phyloP scores from a whole-genome alignment of 2,329 filamentous ascomycete species.

The Niveomyces coronatus region DNA sequence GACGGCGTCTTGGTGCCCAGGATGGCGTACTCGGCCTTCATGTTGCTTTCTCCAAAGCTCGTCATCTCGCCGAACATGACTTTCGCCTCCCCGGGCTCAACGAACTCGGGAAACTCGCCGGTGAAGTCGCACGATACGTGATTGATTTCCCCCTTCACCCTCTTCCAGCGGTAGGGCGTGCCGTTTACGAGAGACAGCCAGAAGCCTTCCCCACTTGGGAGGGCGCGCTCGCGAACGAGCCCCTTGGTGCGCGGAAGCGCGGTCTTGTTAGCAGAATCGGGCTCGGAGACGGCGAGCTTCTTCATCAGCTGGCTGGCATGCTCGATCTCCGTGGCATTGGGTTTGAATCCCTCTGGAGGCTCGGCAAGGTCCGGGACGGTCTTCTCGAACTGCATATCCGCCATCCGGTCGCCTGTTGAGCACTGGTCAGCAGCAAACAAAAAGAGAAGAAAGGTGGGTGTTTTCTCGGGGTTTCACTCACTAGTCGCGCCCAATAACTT shows the following conservation, averaged over 20 bases:
- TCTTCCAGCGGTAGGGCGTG: constrained; percentile 23
- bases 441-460: background rate
- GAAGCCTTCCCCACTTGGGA: constrained; percentile 3
- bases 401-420: background rate
- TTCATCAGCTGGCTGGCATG: background rate
- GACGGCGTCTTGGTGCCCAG: too few species aligned
- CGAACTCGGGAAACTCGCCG: constrained; percentile 15
- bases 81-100: constrained; percentile 18
- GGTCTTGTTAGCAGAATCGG: too few species aligned
- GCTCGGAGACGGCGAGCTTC: too few species aligned
- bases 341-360: background rate
- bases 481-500: too few species aligned
- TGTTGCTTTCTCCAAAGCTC: rapidly evolving
- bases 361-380: background rate
- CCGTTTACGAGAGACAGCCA: constrained; percentile 21
- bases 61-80: background rate
- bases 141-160: constrained; percentile 14
- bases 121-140: background rate
- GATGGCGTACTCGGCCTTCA: constrained; percentile 20
- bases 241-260: too few species aligned
- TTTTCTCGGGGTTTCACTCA: too few species aligned
- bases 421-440: background rate
- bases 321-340: background rate
- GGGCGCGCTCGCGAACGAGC: background rate
- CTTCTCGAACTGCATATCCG: background rate